These are phyloP conservation scores for Cercospora sp. DNA, from an alignment of 2,329 filamentous ascomycete genomes.

Conservation along the genomic window DNA sequence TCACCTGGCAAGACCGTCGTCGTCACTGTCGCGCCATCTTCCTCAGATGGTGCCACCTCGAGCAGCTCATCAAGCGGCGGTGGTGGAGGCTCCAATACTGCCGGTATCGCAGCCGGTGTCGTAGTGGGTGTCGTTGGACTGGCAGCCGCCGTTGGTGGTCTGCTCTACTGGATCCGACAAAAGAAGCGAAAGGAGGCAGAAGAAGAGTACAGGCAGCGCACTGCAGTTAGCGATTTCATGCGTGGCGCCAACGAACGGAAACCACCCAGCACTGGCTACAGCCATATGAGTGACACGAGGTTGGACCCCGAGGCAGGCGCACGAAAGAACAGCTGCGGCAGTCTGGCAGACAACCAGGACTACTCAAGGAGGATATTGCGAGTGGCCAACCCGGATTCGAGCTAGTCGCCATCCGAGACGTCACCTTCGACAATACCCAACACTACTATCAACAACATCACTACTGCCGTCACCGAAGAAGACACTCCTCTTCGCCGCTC, in stretches of 20 bases:
- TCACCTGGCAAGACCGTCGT: conserved; percentile 40
- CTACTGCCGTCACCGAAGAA: not conserved
- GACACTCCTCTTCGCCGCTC: not conserved
- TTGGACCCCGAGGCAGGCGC: conserved; percentile 71
- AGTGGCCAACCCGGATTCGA: conserved; percentile 55
- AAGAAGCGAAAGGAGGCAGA: conserved; percentile 76
- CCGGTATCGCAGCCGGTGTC: conserved; percentile 81
- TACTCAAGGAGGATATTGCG: conserved; percentile 95
- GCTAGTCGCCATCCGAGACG: conserved; percentile 20
- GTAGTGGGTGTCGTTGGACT: conserved; percentile 79
- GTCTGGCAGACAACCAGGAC: conserved; percentile 87
- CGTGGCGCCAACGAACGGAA: conserved; percentile 53
- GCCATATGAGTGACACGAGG: conserved; percentile 77
- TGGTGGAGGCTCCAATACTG: conserved; percentile 60
- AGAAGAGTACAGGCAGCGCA: conserved; percentile 80
- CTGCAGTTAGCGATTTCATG: conserved; percentile 72
- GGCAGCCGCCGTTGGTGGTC: conserved; percentile 64
- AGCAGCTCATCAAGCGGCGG: conserved; percentile 39
- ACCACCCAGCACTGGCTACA: conserved; percentile 63
- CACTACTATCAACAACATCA: not conserved
- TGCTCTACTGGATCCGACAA: conserved; percentile 73
- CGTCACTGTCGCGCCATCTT: conserved; percentile 35
- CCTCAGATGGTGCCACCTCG: conserved; percentile 46
- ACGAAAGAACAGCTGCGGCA: conserved; percentile 69
- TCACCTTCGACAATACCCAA: not conserved